phyloP scores from a whole-genome alignment of 164 flowering plant species.

The Pachysandra terminalis region DNA sequence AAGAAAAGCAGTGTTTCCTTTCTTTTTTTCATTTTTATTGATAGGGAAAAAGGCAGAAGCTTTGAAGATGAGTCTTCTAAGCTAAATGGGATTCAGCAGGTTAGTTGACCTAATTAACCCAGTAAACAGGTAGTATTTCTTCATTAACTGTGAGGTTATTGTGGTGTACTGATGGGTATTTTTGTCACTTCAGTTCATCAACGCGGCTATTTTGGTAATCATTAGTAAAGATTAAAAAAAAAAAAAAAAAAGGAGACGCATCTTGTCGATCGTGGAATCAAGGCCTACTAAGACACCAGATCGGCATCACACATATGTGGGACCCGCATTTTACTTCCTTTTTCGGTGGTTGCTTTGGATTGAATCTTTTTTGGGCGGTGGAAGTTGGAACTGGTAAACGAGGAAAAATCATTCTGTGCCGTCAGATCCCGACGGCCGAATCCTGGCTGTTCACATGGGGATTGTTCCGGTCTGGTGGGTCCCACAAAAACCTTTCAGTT shows the following conservation, averaged over 20 bases:
- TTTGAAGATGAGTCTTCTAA: too few species aligned
- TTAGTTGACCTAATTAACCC: too few species aligned
- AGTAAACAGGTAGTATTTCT: too few species aligned
- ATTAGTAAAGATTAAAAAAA: not conserved
- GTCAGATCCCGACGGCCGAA: constrained; percentile 12
- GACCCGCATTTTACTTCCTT: not conserved
- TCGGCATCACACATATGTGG: not conserved
- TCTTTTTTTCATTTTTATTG: too few species aligned
- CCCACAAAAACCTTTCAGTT: not conserved
- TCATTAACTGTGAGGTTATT: too few species aligned
- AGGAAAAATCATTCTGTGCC: not conserved
- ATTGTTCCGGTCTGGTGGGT: not conserved
- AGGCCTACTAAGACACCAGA: not conserved
- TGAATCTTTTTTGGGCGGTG: constrained; percentile 34
- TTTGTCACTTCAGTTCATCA: not conserved
- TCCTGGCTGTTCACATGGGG: not conserved
- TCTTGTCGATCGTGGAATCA: not conserved
- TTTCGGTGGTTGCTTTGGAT: constrained; percentile 2
- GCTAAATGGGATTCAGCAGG: too few species aligned
- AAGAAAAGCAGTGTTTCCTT: too few species aligned
- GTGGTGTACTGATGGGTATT: not conserved
- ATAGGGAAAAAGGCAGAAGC: too few species aligned
- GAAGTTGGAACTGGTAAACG: constrained; percentile 14
- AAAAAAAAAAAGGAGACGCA: not conserved
- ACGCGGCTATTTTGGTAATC: not conserved